A percentile compares a stretch with the other conserved stretches of the same genome.
phyloP scores from a whole-genome alignment of 768 basidiomycete species.

The Rhodocollybia butyracea region DNA sequence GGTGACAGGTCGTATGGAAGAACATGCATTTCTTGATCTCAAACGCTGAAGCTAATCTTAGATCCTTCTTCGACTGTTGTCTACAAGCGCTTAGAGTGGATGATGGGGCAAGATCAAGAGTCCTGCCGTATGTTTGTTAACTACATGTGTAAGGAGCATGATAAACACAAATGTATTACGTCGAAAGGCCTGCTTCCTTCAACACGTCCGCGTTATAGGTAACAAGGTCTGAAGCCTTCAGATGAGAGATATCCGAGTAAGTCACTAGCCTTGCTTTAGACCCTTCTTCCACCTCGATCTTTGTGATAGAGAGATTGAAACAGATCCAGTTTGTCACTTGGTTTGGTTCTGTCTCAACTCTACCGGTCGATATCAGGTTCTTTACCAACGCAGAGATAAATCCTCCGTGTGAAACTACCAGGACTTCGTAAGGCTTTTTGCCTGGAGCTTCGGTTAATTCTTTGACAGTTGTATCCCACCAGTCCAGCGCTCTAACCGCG shows the following conservation, averaged over 20 bases:
- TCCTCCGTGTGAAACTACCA: slow-evolving; percentile 68
- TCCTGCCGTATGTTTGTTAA: too few relatives aligned
- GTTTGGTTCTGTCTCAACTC: slow-evolving; percentile 31
- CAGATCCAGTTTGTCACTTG: slow-evolving; percentile 33
- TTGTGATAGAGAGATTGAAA: slow-evolving; percentile 55
- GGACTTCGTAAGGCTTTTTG: slow-evolving; percentile 36
- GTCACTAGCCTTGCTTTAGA: slow-evolving; percentile 40
- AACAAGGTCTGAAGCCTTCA: slow-evolving; percentile 33
- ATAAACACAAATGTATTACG: too few relatives aligned
- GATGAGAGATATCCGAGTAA: slow-evolving; percentile 56
- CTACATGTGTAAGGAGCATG: too few relatives aligned
- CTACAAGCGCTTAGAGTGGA: too few relatives aligned
- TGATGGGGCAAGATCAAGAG: too few relatives aligned
- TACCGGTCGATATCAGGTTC: slow-evolving; percentile 35
- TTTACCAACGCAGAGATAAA: slow-evolving; percentile 54
- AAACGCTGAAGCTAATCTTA: too few relatives aligned
- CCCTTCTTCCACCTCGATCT: slow-evolving; percentile 48
- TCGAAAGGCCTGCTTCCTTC: background rate
- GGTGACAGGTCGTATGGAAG: too few relatives aligned
- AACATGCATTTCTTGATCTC: too few relatives aligned
- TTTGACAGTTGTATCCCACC: slow-evolving; percentile 57
- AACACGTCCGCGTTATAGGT: slow-evolving; percentile 47
- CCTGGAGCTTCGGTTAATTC: slow-evolving; percentile 14
- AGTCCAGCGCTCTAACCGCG: slow-evolving; percentile 44
- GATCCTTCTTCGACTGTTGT: too few relatives aligned